phyloP scores from a whole-genome alignment of 2,329 filamentous ascomycete species.

The Claviceps fusiformis region DNA sequence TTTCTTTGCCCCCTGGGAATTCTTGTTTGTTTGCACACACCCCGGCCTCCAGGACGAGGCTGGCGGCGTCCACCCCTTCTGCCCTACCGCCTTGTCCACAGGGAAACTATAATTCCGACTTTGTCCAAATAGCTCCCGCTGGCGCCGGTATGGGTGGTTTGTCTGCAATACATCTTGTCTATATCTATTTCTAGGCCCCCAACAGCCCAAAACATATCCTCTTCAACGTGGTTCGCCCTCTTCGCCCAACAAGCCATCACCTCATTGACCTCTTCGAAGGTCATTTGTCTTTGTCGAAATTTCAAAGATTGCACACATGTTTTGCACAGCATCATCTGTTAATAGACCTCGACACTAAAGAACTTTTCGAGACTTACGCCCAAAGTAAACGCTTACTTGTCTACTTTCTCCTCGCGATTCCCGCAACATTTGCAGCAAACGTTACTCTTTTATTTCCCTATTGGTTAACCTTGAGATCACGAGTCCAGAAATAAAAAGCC shows the following conservation, averaged over 20 bases:
- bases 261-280: not conserved
- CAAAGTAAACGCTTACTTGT: not conserved
- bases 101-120: slow-evolving; percentile 3
- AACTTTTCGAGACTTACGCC: not conserved
- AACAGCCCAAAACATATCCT: too few relatives aligned
- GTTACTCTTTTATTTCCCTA: too few relatives aligned
- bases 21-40: slow-evolving; percentile 1
- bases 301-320: not conserved
- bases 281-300: not conserved
- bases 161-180: slow-evolving; percentile 3
- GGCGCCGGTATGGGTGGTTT: not conserved
- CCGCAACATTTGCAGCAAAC: not conserved
- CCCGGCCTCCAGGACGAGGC: slow-evolving; percentile 9
- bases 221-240: not conserved
- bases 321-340: not conserved
- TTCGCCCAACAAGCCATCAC: not conserved
- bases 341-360: not conserved
- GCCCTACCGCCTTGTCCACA: slow-evolving; percentile 5
- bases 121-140: slow-evolving; percentile 6
- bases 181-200: slow-evolving; percentile 10
- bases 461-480: not conserved
- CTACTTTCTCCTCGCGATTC: not conserved
- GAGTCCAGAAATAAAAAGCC: not conserved
- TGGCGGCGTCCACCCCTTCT: slow-evolving; percentile 5
- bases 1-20: not conserved